Conservation (phyloP, 2,329 filamentous ascomycete species). For the Bipolaris sorokiniana region DNA sequence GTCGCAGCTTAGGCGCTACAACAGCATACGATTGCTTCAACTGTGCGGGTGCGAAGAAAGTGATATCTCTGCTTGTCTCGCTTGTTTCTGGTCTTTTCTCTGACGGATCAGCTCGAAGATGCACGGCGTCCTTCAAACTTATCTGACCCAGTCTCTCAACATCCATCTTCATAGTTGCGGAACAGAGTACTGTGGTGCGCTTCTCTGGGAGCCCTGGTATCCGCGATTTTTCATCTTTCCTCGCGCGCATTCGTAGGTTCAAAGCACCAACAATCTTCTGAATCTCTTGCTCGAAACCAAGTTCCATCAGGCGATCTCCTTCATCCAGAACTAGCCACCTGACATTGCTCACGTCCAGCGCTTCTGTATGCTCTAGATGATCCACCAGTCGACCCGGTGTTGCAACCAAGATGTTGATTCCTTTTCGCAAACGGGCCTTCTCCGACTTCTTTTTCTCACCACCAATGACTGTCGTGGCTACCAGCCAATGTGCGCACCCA, state of each 20-base stretch:
- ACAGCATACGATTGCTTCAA: slow-evolving; percentile 91
- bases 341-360: slow-evolving; percentile 84
- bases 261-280: slow-evolving; percentile 84
- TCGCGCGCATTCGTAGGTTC: slow-evolving; percentile 66
- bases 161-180: slow-evolving; percentile 97
- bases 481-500: slow-evolving; percentile 91
- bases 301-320: slow-evolving; percentile 96
- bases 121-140: slow-evolving; percentile 88
- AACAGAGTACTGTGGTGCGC: slow-evolving; percentile 88
- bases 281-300: slow-evolving; percentile 95
- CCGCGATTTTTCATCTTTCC: slow-evolving; percentile 65
- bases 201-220: slow-evolving; percentile 73
- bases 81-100: slow-evolving; percentile 59
- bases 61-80: slow-evolving; percentile 54
- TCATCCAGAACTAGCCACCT: slow-evolving; percentile 95
- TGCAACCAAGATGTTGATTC: slow-evolving; percentile 92
- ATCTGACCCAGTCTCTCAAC: slow-evolving; percentile 94
- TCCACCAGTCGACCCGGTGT: slow-evolving; percentile 91
- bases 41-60: slow-evolving; percentile 85
- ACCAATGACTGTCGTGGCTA: slow-evolving; percentile 82
- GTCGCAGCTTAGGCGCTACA: slow-evolving; percentile 84
- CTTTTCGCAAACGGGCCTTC: slow-evolving; percentile 91
- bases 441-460: slow-evolving; percentile 79
- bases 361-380: slow-evolving; percentile 91
- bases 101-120: slow-evolving; percentile 73